Evolutionary conservation across 1,139 yeast species (phyloP).

Genomic region (Zygosaccharomyces pseudobailii): DNA sequence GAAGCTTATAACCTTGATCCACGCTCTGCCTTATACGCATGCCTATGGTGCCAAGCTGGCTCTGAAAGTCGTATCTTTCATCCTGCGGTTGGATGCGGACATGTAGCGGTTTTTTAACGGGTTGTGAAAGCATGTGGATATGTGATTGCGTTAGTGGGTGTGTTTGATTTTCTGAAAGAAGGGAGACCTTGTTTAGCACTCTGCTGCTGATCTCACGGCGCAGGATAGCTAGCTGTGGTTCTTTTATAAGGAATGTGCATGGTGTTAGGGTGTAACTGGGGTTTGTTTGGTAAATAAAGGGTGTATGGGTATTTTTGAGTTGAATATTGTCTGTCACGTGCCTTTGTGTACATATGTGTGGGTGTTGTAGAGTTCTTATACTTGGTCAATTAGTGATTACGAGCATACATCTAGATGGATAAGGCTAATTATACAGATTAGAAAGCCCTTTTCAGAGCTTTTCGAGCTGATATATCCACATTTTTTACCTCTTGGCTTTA

Average conservation of each 20-base stretch:
- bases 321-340: no score
- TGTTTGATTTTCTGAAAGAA: no score
- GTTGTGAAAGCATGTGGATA: conserved; percentile 3
- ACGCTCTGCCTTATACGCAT: conserved; percentile 70
- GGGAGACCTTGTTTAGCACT: no score
- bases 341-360: no score
- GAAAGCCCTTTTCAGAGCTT: no score
- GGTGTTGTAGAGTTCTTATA: no score
- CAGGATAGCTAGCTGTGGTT: not conserved
- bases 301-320: conserved; percentile 8
- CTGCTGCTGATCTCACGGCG: not conserved
- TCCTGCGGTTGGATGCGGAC: conserved; percentile 18
- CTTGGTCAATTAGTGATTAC: no score
- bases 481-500: no score
- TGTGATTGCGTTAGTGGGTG: not conserved
- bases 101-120: conserved; percentile 20
- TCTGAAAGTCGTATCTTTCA: conserved; percentile 26
- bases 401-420: no score
- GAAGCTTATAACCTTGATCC: conserved; percentile 50
- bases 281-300: conserved; percentile 9
- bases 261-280: not conserved
- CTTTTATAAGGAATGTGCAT: conserved; percentile 1
- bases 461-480: no score
- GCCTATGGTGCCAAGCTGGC: conserved; percentile 51
- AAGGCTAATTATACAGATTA: no score